Evolutionary conservation across 495 filamentous ascomycete genomes (phyloP), one percentile per base, ranked within the genome.

Genomic region (Diplogelasinospora grovesii): DNA sequence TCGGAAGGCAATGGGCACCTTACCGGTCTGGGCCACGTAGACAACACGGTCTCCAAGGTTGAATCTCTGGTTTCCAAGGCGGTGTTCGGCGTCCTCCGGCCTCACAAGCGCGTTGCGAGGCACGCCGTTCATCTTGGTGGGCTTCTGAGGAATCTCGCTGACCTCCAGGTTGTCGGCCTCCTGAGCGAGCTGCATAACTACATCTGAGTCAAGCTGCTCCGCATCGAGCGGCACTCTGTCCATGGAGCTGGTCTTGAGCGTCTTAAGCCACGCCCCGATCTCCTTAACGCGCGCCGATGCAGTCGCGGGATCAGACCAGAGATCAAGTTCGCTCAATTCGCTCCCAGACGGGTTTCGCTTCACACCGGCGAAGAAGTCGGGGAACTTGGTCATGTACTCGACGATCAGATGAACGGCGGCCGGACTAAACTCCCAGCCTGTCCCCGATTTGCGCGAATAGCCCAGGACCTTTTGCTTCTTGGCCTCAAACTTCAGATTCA

Each of bases 401-500:
- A 73, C 69, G 5, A 99, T 71, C 42, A 99, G 64, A 4, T 78
- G 70, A 31, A 95, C 69, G 7, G 93, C 87, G 51, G 89, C 87
- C 39, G 76, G 71, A 53, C 87, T 94, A 55, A 92, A 97, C 61
- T 97, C 93, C 93, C 93, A 99, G 7, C 93, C 93, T 10, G 73
- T 81, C 9, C 78, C 70, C 13, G 78, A 79, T 34, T 85, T 85
- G 44, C 88, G 86, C 13, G 90, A 94, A 58, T 96, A 99, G 4
- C 93, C 93, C 11, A 97, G 71, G 4, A 99, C 93, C 61, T 99
- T 99, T 40, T 87, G 77, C 64, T 96, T 93, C 63, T 81, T 87
- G 0, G 82, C 83, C 59, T 99, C 90, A 41, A 97, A 97, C 57
- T 99, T 99, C 43, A 99, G 69, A 55, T 97, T 99, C 27, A 99